Percentiles rank a stretch among this genome's conserved stretches.
Evolutionary conservation across 148 eudicot species (phyloP).

Genomic region (Oxyria digyna): DNA sequence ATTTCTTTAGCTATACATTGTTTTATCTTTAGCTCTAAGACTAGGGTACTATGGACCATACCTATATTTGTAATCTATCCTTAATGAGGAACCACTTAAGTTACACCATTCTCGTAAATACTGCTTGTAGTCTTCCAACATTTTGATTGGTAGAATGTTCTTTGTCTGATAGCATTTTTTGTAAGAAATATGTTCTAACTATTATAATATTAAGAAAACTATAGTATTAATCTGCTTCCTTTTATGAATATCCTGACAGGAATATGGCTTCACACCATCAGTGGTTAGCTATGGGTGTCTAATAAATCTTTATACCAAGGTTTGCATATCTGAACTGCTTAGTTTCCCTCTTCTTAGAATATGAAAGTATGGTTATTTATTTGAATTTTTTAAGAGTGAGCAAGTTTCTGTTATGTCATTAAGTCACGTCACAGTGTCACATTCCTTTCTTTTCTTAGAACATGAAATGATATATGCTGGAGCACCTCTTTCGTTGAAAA

Average conservation of each 20-base stretch:
- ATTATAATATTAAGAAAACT: not conserved
- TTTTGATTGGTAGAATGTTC: not conserved
- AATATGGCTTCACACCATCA: constrained; percentile 82
- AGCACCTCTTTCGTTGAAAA: not conserved
- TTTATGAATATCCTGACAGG: constrained; percentile 29
- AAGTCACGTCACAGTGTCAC: not conserved
- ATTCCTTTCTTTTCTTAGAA: not conserved
- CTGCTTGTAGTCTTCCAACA: not conserved
- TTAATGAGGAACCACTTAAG: not conserved
- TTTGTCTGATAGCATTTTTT: not conserved
- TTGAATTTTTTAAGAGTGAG: not conserved
- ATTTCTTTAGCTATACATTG: not conserved
- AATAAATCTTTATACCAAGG: constrained; percentile 86
- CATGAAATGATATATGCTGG: not conserved
- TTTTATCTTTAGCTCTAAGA: not conserved
- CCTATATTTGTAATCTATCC: not conserved
- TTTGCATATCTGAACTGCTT: constrained; percentile 9
- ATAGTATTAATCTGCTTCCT: not conserved
- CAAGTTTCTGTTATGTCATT: not conserved
- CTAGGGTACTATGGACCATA: not conserved
- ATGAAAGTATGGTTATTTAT: not conserved
- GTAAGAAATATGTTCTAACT: not conserved
- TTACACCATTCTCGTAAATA: not conserved
- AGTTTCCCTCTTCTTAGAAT: not conserved
- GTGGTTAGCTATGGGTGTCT: constrained; percentile 84